phyloP scores from a whole-genome alignment of 257 asterid genomes.

The Nicotiana sylvestris region DNA sequence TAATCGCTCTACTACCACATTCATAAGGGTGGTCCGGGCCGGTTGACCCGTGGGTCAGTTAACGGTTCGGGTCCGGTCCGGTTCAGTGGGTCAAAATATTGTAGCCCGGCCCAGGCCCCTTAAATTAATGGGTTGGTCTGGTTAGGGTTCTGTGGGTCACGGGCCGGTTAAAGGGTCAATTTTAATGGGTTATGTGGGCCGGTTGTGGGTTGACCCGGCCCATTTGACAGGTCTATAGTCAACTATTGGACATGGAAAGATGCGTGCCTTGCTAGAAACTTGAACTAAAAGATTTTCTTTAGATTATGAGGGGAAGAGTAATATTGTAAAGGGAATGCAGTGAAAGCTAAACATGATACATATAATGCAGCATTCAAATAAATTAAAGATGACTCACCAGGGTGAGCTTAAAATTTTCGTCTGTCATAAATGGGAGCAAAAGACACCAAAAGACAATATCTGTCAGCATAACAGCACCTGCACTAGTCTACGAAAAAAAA shows the following conservation, averaged over 20 bases:
- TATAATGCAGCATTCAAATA: background rate
- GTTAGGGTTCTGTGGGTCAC: too few species aligned
- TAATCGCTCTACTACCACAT: too few species aligned
- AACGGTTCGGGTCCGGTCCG: too few species aligned
- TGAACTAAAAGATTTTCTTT: background rate
- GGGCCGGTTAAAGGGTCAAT: too few species aligned
- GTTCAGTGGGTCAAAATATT: too few species aligned
- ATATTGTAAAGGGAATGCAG: background rate
- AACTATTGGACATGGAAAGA: background rate
- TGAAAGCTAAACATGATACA: background rate
- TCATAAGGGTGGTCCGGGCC: too few species aligned
- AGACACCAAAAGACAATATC: constrained; percentile 89
- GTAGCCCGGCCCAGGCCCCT: too few species aligned
- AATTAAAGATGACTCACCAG: constrained; percentile 35
- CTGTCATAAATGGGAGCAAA: constrained; percentile 76
- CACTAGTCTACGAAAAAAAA: constrained; percentile 44
- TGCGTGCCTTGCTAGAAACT: background rate
- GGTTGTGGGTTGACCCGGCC: too few species aligned
- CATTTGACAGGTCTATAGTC: background rate
- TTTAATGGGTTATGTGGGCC: too few species aligned
- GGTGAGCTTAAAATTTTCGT: constrained; percentile 63
- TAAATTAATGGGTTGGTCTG: too few species aligned
- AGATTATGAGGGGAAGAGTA: background rate
- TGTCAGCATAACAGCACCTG: constrained; percentile 82
- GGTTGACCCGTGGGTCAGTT: too few species aligned